Conservation (phyloP, 306 rosid species). For the Luffa aegyptiaca region DNA sequence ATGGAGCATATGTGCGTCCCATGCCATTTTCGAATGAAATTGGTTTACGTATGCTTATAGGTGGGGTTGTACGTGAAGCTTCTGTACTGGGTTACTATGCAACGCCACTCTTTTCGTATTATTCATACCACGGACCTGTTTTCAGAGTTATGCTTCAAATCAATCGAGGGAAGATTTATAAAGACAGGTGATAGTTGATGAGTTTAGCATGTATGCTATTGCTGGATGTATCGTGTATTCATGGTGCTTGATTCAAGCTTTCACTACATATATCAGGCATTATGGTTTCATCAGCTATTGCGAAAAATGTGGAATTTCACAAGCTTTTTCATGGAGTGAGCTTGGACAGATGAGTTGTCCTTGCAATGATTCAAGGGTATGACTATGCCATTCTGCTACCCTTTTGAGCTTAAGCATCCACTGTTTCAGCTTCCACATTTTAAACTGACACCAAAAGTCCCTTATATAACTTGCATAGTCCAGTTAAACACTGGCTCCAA, state of each 20-base stretch:
- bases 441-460: neutral
- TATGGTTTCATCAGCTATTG: slow-evolving; percentile 73
- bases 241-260: neutral
- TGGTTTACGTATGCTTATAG: slow-evolving; percentile 93
- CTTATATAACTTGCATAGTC: neutral
- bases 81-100: slow-evolving; percentile 64
- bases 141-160: slow-evolving; percentile 75
- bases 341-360: slow-evolving; percentile 70
- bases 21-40: slow-evolving; percentile 84
- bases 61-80: slow-evolving; percentile 88
- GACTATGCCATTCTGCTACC: neutral
- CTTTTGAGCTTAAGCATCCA: neutral
- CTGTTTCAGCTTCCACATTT: neutral
- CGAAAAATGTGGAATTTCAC: slow-evolving; percentile 63
- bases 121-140: slow-evolving; percentile 84
- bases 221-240: neutral
- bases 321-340: slow-evolving; percentile 60
- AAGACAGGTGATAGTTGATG: slow-evolving; percentile 34
- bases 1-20: slow-evolving; percentile 84
- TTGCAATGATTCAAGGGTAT: slow-evolving; percentile 54
- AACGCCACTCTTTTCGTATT: slow-evolving; percentile 70
- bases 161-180: slow-evolving; percentile 60
- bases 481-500: neutral
- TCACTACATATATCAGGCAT: slow-evolving; percentile 28
- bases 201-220: neutral